phyloP scores from a whole-genome alignment of 805 yeast species.

The Saturnispora bothae region DNA sequence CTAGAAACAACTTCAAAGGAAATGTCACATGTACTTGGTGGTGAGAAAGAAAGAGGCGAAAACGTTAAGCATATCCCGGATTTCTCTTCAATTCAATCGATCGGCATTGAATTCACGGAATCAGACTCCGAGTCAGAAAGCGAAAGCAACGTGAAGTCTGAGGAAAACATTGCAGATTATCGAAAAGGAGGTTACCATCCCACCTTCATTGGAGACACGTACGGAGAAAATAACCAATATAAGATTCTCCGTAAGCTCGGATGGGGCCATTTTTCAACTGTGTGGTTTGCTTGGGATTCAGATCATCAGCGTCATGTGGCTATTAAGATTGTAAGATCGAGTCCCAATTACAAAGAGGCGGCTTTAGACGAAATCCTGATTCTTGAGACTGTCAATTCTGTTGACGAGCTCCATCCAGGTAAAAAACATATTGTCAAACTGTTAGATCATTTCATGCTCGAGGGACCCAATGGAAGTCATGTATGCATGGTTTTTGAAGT shows the following conservation, averaged over 20 bases:
- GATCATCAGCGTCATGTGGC: constrained; percentile 40
- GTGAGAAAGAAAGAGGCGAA: too few relatives aligned
- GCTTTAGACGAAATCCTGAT: constrained; percentile 53
- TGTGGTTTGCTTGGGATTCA: constrained; percentile 48
- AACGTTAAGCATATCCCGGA: too few relatives aligned
- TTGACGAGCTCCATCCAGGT: constrained; percentile 36
- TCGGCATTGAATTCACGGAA: too few relatives aligned
- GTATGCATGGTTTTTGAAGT: constrained; percentile 60
- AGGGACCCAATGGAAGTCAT: constrained; percentile 56
- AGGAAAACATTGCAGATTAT: constrained; percentile 45
- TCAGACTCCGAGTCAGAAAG: neutral
- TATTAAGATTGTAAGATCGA: constrained; percentile 49
- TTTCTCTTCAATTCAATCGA: too few relatives aligned
- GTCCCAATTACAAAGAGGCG: constrained; percentile 45
- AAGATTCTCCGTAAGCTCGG: constrained; percentile 47
- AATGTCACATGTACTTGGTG: too few relatives aligned
- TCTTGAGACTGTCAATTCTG: constrained; percentile 27
- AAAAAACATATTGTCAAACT: constrained; percentile 41
- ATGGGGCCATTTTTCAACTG: constrained; percentile 66
- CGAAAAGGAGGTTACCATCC: constrained; percentile 58
- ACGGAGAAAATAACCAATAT: constrained; percentile 37
- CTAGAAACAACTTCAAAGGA: too few relatives aligned
- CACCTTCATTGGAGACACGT: constrained; percentile 43
- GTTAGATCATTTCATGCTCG: constrained; percentile 43
- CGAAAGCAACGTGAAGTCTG: constrained; percentile 23